These are phyloP conservation scores for Abrus pulchellus DNA, from an alignment of 306 rosid species.

Conservation along the genomic window DNA sequence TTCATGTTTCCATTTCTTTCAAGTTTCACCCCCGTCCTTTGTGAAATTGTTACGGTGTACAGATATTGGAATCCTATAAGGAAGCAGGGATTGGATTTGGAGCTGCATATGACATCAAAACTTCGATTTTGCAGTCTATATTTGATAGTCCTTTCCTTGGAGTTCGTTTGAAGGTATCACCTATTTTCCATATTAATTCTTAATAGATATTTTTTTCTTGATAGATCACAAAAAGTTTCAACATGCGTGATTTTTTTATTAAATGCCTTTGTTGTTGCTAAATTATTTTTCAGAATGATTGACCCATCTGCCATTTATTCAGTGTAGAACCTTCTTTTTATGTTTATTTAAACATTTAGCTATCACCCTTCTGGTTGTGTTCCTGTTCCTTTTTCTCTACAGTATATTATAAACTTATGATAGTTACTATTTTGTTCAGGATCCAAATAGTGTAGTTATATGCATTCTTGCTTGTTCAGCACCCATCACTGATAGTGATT, in stretches of 20 bases:
- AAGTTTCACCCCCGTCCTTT: slow-evolving; percentile 40
- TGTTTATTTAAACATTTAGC: slow-evolving; percentile 34
- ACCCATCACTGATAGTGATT: slow-evolving; percentile 56
- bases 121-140: slow-evolving; percentile 74
- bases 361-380: slow-evolving; percentile 30
- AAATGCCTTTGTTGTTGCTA: slow-evolving; percentile 16
- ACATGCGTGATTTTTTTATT: slow-evolving; percentile 13
- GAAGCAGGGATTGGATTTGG: slow-evolving; percentile 95
- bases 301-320: slow-evolving; percentile 37
- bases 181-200: slow-evolving; percentile 30
- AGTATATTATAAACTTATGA: slow-evolving; percentile 2
- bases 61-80: slow-evolving; percentile 75
- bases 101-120: slow-evolving; percentile 75
- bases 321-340: slow-evolving; percentile 7
- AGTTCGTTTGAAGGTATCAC: slow-evolving; percentile 77
- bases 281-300: slow-evolving; percentile 29
- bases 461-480: slow-evolving; percentile 78
- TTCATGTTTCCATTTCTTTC: slow-evolving; percentile 38
- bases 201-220: slow-evolving; percentile 36
- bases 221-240: background rate
- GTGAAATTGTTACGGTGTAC: slow-evolving; percentile 54
- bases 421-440: slow-evolving; percentile 56
- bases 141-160: slow-evolving; percentile 91
- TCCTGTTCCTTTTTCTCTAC: slow-evolving; percentile 39
- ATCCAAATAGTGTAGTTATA: slow-evolving; percentile 69